Conservation (phyloP, 2,329 filamentous ascomycete genomes). For the Fusarium lateritium region DNA sequence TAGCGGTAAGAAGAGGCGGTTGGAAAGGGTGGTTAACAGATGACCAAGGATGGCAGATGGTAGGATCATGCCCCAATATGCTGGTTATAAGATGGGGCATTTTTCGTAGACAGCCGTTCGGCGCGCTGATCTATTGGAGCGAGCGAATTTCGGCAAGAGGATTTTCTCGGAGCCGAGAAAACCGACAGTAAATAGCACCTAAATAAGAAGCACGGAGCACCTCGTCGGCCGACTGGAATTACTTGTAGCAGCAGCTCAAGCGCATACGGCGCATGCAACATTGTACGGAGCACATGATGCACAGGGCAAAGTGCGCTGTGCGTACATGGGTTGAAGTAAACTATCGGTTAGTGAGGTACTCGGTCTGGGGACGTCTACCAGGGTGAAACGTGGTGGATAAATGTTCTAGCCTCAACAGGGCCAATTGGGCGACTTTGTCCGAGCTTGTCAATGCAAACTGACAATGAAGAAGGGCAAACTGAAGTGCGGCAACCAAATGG, state of each 20-base stretch:
- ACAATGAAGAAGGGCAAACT: conserved; percentile 10
- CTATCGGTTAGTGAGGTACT: conserved; percentile 10
- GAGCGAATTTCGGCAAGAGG: conserved; percentile 15
- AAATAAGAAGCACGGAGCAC: conserved; percentile 35
- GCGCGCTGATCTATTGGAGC: conserved; percentile 1
- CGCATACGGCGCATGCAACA: conserved; percentile 38
- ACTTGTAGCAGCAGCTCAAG: conserved; percentile 22
- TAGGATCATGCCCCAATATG: neutral
- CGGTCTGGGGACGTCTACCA: conserved; percentile 37
- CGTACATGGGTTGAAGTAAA: conserved; percentile 3
- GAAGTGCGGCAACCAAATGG: conserved; percentile 12
- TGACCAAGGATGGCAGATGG: conserved; percentile 6
- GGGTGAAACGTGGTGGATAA: conserved; percentile 39
- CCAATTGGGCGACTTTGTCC: conserved; percentile 23
- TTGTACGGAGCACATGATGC: conserved; percentile 35
- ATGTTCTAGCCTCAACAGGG: conserved; percentile 30
- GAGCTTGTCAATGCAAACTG: conserved; percentile 9
- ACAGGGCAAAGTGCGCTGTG: conserved; percentile 12
- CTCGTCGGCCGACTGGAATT: conserved; percentile 43
- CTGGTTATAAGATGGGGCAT: conserved; percentile 11
- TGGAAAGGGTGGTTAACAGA: conserved; percentile 2
- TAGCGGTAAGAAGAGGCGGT: neutral
- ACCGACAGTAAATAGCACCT: conserved; percentile 11
- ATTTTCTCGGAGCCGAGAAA: conserved; percentile 45
- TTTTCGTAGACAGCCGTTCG: conserved; percentile 2